Evolutionary conservation across 2,329 filamentous ascomycete genomes (phyloP), one percentile per base, ranked within the genome.

Genomic region (Fusarium devonianum): DNA sequence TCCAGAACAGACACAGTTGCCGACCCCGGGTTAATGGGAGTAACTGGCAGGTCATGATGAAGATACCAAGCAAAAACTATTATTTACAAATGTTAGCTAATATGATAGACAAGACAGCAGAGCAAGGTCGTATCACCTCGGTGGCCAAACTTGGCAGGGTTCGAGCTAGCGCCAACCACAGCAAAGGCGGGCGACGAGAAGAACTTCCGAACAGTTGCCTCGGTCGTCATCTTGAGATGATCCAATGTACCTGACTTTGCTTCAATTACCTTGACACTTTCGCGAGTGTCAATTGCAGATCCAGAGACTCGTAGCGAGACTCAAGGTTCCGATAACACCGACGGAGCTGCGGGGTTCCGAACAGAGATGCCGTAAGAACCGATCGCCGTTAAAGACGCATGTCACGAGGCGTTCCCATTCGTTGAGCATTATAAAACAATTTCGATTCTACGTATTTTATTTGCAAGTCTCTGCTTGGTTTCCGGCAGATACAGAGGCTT

Each of bases 11-110:
- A 76, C 66, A 97, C 88, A 48, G 78, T 76, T 6, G 85, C 67
- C 4, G 82, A 75, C 36, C 79, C 79, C 0, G 93, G 92, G 73
- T 97, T 97, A 71, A 97, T 82, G 8, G 93, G 91, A 1, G 86
- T 91, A 4, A 87, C 90, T 7, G 88, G 84, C 29, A 97, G 82
- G 26, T 80, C 78, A 73, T 91, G 90, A 23, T 78, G 70, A 46
- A 90, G 82, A 72, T 97, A 97, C 93, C 93, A 97, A 11, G 83
- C 83, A 69, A 97, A 90, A 60, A 97, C 92, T 95, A 66, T 10
- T 22, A 37, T 28, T 10, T 22, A 37, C 26, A 29, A 10, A 37
- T 25, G 38, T 46, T 19, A 47, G 53, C 34, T 25, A 28, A 12
- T 21, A 17, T 38, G 28, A 12, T 33, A 3, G 10, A 12, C 9